A percentile compares a stretch with the other conserved stretches of the same genome.
Evolutionary conservation across 352 stramenopile species (phyloP).

Genomic region (Saprolegnia parasitica): DNA sequence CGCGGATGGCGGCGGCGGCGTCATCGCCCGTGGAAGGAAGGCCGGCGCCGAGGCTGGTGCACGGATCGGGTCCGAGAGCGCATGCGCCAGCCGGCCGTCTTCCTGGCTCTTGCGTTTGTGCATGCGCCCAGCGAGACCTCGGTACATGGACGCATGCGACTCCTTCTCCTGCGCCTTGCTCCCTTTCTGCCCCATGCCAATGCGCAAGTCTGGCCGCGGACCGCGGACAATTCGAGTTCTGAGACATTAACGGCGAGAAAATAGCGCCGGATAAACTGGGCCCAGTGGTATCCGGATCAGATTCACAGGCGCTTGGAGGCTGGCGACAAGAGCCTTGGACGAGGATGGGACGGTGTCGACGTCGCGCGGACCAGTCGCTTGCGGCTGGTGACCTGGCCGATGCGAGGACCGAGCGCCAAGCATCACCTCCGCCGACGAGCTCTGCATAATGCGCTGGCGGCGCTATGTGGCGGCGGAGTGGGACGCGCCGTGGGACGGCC

Average conservation of each 20-base stretch:
- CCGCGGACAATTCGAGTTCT: slow-evolving; percentile 1
- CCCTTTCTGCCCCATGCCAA: slow-evolving; percentile 15
- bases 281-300: slow-evolving; percentile 1
- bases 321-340: not conserved
- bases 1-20: not conserved
- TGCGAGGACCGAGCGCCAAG: not conserved
- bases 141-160: not conserved
- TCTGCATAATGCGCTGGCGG: no score
- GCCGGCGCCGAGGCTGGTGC: not conserved
- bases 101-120: slow-evolving; percentile 19
- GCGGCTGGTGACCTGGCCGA: not conserved
- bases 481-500: no score
- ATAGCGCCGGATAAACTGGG: not conserved
- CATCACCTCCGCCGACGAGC: no score
- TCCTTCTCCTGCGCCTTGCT: slow-evolving; percentile 19
- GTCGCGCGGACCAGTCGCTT: not conserved
- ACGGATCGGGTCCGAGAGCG: not conserved
- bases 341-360: not conserved
- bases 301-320: not conserved
- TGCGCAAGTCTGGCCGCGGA: not conserved
- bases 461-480: no score
- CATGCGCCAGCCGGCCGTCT: not conserved
- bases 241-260: not conserved
- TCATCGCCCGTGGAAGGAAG: not conserved
- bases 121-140: not conserved